Percentiles rank a stretch among this genome's conserved stretches.
phyloP scores from a whole-genome alignment of 2,329 filamentous ascomycete species.

The Didymella glomerata region DNA sequence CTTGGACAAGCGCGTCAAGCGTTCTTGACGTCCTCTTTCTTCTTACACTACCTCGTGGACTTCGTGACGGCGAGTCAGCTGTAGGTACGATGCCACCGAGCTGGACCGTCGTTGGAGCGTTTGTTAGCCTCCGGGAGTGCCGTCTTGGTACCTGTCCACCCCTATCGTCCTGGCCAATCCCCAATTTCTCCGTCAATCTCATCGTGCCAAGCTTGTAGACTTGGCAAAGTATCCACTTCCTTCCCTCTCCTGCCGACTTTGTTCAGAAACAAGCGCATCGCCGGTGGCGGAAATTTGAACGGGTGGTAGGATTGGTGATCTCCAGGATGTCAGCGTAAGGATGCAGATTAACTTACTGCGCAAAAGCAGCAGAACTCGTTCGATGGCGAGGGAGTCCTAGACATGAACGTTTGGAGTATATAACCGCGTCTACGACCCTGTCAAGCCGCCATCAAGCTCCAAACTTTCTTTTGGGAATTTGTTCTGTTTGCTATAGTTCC shows the following conservation, averaged over 20 bases:
- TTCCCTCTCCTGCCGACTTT: constrained; percentile 21
- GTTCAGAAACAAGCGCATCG: constrained; percentile 23
- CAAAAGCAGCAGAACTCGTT: constrained; percentile 13
- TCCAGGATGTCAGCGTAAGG: constrained; percentile 22
- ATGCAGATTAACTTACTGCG: constrained; percentile 24
- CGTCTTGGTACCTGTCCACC: constrained; percentile 2
- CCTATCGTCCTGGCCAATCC: constrained; percentile 29
- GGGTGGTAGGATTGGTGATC: constrained; percentile 18
- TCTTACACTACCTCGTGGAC: neutral
- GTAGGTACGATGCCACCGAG: neutral
- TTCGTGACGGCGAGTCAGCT: neutral
- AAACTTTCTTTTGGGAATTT: constrained; percentile 8
- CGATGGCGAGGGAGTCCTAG: constrained; percentile 11
- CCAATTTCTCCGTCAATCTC: constrained; percentile 35
- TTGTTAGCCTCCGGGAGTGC: neutral
- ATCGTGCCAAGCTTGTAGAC: constrained; percentile 8
- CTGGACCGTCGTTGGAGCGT: neutral
- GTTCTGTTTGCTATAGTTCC: constrained; percentile 8
- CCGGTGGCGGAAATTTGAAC: constrained; percentile 29
- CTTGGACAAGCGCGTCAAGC: constrained; percentile 5
- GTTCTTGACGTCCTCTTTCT: neutral
- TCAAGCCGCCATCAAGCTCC: constrained; percentile 16
- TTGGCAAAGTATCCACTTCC: constrained; percentile 18
- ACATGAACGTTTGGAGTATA: constrained; percentile 12
- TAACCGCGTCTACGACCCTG: constrained; percentile 11